Percentiles rank a stretch among this genome's conserved stretches.
Evolutionary conservation across 345 rosid genomes (phyloP).

Genomic region (Salix brachista): DNA sequence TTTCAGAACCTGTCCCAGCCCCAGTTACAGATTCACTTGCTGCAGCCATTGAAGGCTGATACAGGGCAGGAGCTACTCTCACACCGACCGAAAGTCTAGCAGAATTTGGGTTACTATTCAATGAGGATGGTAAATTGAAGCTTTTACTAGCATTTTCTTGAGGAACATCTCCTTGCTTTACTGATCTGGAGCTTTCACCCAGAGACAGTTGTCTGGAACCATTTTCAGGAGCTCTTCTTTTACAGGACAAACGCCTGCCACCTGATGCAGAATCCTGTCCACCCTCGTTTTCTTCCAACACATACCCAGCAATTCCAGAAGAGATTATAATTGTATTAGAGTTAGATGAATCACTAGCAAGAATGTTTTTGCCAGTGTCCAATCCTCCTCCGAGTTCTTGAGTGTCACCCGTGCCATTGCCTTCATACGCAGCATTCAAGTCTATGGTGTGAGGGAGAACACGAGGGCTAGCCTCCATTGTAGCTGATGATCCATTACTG

Average conservation of each 20-base stretch:
- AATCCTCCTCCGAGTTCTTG: background rate
- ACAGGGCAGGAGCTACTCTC: background rate
- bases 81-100: background rate
- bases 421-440: conserved; percentile 2
- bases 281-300: background rate
- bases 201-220: background rate
- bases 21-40: background rate
- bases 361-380: background rate
- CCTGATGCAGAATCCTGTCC: background rate
- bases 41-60: background rate
- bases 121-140: background rate
- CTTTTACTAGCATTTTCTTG: background rate
- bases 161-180: background rate
- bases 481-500: background rate
- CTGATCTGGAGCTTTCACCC: conserved; percentile 13
- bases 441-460: background rate
- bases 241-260: conserved; percentile 9
- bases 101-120: background rate
- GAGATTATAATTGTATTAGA: background rate
- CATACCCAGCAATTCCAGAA: conserved; percentile 7
- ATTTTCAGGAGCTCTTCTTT: conserved; percentile 21
- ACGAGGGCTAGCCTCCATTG: background rate
- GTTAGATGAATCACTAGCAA: background rate
- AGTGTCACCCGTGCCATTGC: background rate
- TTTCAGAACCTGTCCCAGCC: background rate